phyloP scores from a whole-genome alignment of 192 early-diverging fungal genomes.

The Tieghemiomyces parasiticus region DNA sequence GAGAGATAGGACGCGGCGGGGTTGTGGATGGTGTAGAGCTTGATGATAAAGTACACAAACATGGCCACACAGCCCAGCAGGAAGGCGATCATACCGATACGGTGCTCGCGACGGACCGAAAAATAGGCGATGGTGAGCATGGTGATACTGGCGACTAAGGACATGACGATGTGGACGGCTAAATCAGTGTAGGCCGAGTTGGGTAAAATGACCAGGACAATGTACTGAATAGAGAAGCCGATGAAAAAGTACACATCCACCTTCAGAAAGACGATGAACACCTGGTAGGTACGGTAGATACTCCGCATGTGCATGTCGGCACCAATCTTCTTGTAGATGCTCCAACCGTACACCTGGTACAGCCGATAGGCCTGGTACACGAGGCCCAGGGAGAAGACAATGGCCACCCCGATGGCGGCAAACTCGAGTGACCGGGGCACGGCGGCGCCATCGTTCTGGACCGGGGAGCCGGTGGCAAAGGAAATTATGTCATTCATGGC shows the following conservation, averaged over 20 bases:
- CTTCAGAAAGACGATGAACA: conserved; percentile 18
- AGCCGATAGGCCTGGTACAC: conserved; percentile 39
- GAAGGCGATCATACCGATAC: conserved; percentile 20
- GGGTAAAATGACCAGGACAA: conserved; percentile 31
- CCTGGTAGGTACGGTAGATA: conserved; percentile 23
- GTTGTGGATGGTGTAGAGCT: conserved; percentile 9
- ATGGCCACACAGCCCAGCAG: conserved; percentile 9
- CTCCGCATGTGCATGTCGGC: conserved; percentile 28
- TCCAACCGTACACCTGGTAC: conserved; percentile 28
- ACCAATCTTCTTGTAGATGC: conserved; percentile 24
- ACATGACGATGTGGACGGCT: conserved; percentile 15
- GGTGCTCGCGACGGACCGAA: conserved; percentile 19
- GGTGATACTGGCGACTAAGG: conserved; percentile 10
- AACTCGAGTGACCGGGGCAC: background rate
- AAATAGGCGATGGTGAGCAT: conserved; percentile 16
- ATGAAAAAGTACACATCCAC: conserved; percentile 23
- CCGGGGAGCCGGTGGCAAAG: too few species aligned
- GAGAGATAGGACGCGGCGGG: background rate
- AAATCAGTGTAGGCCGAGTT: conserved; percentile 13
- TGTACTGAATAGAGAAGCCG: conserved; percentile 28
- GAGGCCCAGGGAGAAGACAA: conserved; percentile 30
- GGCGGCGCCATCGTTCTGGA: too few species aligned
- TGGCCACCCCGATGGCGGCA: conserved; percentile 39
- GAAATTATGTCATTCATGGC: background rate
- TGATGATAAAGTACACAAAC: conserved; percentile 22